Evolutionary conservation across 2,329 filamentous ascomycete species (phyloP), one percentile per base, ranked within the genome.

Genomic region (Botryosphaeria dothidea): DNA sequence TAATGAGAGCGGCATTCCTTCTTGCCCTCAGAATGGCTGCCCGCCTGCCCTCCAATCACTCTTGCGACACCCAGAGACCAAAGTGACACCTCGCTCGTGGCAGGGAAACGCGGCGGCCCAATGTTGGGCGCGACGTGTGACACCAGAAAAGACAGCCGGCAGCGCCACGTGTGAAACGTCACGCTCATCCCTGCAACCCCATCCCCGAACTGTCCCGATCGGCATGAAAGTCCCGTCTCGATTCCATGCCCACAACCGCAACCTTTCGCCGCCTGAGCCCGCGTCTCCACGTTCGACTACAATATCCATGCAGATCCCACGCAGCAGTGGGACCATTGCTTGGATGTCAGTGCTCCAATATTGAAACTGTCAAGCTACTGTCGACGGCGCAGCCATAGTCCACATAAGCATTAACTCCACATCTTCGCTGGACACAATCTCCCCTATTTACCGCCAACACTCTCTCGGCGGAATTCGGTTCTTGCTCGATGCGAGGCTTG

Each of bases 141-240:
- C 21, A 23, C 56, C 56, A 29, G 15, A 60, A 46, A 19, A 27
- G 54, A 6, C 54, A 19, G 5, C 3, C 52, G 52, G 52, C 52
- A 43, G 36, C 54, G 54, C 54, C 56, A 60, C 56, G 56, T 46
- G 49, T 25, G 25, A 41, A 27, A 21, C 21, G 52, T 41, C 54
- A 15, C 38, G 4, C 41, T 5, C 15, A 34, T 48, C 56, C 56
- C 56, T 46, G 54, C 25, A 4, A 3, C 56, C 17, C 36, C 21
- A 19, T 15, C 31, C 54, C 17, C 25, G 36, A 57, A 23, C 54
- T 21, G 54, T n/a, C 54, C 17, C 25, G 36, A 57, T 36, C 54
- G 36, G 54, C 25, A 29, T 29, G 27, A 5, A 51, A 31, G 46
- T 57, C 36, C 51, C 15, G 23, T 27, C 46, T 21, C 46, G 15